Conservation (phyloP, 805 yeast species). For the Naumovozyma baii region DNA sequence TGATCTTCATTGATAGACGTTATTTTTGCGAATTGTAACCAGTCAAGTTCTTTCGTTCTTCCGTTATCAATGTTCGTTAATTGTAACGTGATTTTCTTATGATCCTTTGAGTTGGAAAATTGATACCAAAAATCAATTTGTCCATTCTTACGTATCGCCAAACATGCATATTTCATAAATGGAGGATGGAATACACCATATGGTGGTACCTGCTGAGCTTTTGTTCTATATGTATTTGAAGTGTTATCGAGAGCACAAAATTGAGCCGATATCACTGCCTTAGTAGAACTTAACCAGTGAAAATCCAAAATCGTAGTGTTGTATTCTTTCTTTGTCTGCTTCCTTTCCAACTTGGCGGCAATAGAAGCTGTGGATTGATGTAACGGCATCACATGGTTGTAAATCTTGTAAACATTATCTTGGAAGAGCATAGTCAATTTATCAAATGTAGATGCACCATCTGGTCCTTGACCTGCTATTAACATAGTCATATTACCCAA, state of each 20-base stretch:
- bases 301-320: conserved; percentile 33
- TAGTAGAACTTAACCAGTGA: conserved; percentile 35
- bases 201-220: conserved; percentile 28
- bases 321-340: conserved; percentile 30
- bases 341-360: conserved; percentile 30
- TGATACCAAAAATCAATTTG: conserved; percentile 32
- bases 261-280: conserved; percentile 25
- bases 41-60: conserved; percentile 22
- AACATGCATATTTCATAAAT: conserved; percentile 30
- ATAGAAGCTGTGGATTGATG: conserved; percentile 10
- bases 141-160: conserved; percentile 28
- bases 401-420: conserved; percentile 29
- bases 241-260: conserved; percentile 26
- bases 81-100: conserved; percentile 28
- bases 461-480: conserved; percentile 40
- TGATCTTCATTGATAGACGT: conserved; percentile 29
- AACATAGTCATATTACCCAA: conserved; percentile 55
- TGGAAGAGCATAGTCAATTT: conserved; percentile 31
- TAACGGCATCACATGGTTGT: conserved; percentile 24
- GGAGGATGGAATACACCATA: conserved; percentile 31
- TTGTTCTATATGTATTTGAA: conserved; percentile 21
- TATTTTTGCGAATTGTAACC: conserved; percentile 26
- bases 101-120: conserved; percentile 31
- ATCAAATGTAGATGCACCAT: conserved; percentile 27
- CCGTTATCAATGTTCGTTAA: conserved; percentile 16